phyloP scores from a whole-genome alignment of 768 basidiomycete species.

The Tubosaeta brunneosetosa region DNA sequence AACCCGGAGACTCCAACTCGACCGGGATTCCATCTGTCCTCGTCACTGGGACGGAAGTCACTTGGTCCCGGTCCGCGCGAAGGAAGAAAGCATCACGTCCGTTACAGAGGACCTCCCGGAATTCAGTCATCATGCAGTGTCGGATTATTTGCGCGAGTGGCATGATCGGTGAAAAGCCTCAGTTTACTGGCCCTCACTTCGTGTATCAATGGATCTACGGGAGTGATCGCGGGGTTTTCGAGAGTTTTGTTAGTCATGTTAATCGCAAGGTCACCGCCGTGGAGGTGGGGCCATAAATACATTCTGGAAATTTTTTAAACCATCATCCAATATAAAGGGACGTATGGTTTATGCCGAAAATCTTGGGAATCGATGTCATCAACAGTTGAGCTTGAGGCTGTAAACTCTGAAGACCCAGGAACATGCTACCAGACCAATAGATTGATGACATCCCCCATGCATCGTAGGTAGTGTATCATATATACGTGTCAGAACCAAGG shows the following conservation, averaged over 20 bases:
- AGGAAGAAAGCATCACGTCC: slow-evolving; percentile 35
- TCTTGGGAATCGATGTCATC: too few relatives aligned
- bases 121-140: slow-evolving; percentile 16
- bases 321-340: too few relatives aligned
- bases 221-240: slow-evolving; percentile 50
- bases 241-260: slow-evolving; percentile 66
- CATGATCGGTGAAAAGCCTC: slow-evolving; percentile 10
- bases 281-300: not conserved
- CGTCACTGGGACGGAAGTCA: slow-evolving; percentile 36
- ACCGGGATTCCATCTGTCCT: slow-evolving; percentile 15
- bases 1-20: not conserved
- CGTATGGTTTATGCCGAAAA: too few relatives aligned
- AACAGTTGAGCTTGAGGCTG: too few relatives aligned
- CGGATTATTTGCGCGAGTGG: slow-evolving; percentile 23
- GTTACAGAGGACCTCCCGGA: not conserved
- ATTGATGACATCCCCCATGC: too few relatives aligned
- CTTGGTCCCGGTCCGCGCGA: slow-evolving; percentile 68
- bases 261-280: slow-evolving; percentile 39
- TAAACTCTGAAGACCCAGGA: too few relatives aligned
- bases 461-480: too few relatives aligned
- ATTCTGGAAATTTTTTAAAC: not conserved
- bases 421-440: too few relatives aligned
- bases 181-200: slow-evolving; percentile 5
- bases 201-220: slow-evolving; percentile 65
- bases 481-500: too few relatives aligned